Evolutionary conservation across 305 asterid species (phyloP).

Genomic region (Caryopteris hybrid): DNA sequence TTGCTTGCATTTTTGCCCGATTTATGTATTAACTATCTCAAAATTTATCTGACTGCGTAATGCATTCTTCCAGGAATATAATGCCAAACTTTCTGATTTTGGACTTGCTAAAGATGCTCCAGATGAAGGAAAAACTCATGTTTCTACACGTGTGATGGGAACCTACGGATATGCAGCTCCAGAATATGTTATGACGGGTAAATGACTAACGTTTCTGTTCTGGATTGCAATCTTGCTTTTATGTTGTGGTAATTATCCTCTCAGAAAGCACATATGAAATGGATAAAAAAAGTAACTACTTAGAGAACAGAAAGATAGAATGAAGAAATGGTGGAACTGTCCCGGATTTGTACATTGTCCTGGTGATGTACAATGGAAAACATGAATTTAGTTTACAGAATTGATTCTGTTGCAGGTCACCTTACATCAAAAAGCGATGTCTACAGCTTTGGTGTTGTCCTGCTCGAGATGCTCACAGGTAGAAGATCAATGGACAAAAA

Average conservation of each 20-base stretch:
- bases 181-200: slow-evolving; percentile 98
- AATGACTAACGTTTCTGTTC: neutral
- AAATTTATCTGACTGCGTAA: neutral
- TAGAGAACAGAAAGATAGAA: too few species aligned
- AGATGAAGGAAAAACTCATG: slow-evolving; percentile 92
- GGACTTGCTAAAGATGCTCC: slow-evolving; percentile 99
- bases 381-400: too few species aligned
- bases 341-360: too few species aligned
- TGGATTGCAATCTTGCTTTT: neutral
- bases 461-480: slow-evolving; percentile 92
- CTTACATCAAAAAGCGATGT: slow-evolving; percentile 96
- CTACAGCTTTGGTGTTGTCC: slow-evolving; percentile 94
- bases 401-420: slow-evolving; percentile 60
- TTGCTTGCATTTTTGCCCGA: neutral
- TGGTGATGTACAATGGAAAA: neutral
- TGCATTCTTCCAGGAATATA: slow-evolving; percentile 62
- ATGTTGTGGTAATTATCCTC: neutral
- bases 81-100: slow-evolving; percentile 94
- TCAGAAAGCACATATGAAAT: too few species aligned
- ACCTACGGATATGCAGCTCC: slow-evolving; percentile 99
- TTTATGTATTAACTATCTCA: neutral
- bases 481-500: slow-evolving; percentile 97
- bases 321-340: too few species aligned
- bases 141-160: slow-evolving; percentile 98
- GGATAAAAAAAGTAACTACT: too few species aligned